A percentile compares a stretch with the other conserved stretches of the same genome.
phyloP scores from a whole-genome alignment of 192 early-diverging fungal species.

The Lobosporangium transversale region DNA sequence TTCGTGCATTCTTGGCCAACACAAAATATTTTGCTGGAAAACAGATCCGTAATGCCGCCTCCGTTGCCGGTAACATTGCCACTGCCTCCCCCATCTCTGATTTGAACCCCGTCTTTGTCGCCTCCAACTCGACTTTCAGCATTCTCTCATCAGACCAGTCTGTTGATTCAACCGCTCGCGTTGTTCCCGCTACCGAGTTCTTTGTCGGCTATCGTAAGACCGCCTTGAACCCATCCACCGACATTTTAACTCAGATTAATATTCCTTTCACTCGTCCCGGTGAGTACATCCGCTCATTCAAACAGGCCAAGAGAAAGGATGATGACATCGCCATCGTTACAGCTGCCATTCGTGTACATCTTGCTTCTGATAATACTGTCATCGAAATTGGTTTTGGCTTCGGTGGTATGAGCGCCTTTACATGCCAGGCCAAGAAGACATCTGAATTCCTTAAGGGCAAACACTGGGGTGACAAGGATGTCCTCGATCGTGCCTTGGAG shows the following conservation, averaged over 20 bases:
- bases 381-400: conserved; percentile 72
- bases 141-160: conserved; percentile 53
- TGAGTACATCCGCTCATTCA: conserved; percentile 79
- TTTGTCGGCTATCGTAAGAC: conserved; percentile 88
- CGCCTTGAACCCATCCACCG: conserved; percentile 64
- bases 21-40: conserved; percentile 82
- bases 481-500: conserved; percentile 57
- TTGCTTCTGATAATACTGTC: conserved; percentile 61
- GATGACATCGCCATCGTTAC: conserved; percentile 93
- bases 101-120: conserved; percentile 86
- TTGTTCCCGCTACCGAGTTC: conserved; percentile 74
- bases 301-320: conserved; percentile 89
- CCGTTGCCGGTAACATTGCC: conserved; percentile 85
- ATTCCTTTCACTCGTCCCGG: conserved; percentile 69
- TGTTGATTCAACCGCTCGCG: conserved; percentile 50
- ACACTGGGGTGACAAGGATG: conserved; percentile 62
- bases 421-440: conserved; percentile 65
- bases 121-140: conserved; percentile 66
- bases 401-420: conserved; percentile 82
- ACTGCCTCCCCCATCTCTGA: conserved; percentile 93
- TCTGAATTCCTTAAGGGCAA: conserved; percentile 58
- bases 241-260: conserved; percentile 73
- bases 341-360: conserved; percentile 68
- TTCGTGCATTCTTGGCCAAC: conserved; percentile 77
- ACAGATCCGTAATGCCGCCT: conserved; percentile 89